Evolutionary conservation across 179 eudicot species (phyloP).

Genomic region (Carnegiea gigantea): DNA sequence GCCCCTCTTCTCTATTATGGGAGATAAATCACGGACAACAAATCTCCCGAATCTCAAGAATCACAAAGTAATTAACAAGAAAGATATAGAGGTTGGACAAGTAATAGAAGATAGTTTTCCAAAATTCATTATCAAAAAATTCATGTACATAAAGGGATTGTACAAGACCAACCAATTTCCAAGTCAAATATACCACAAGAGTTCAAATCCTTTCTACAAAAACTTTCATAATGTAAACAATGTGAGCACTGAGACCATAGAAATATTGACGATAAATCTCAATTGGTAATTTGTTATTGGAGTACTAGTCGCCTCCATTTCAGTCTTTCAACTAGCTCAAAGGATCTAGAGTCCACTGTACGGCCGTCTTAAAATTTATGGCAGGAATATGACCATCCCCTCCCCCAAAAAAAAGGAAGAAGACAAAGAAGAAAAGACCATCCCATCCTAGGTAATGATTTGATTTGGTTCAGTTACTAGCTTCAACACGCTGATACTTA

Average conservation of each 20-base stretch:
- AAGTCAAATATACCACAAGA: neutral
- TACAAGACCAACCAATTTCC: neutral
- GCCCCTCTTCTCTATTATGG: slow-evolving; percentile 1
- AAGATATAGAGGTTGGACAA: neutral
- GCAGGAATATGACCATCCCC: neutral
- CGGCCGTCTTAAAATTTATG: neutral
- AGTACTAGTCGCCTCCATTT: neutral
- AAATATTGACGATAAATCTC: neutral
- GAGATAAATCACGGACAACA: neutral
- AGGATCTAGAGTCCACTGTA: neutral
- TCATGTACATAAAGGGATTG: neutral
- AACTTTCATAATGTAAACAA: neutral
- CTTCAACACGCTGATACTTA: neutral
- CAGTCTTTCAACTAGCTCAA: neutral
- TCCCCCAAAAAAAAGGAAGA: neutral
- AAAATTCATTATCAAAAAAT: neutral
- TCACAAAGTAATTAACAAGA: neutral
- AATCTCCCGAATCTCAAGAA: neutral
- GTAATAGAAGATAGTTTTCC: neutral
- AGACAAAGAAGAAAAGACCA: neutral
- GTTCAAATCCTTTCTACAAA: neutral
- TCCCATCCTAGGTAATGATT: neutral
- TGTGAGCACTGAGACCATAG: neutral
- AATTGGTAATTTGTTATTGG: neutral
- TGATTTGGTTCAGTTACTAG: neutral